A percentile compares a stretch with the other conserved stretches of the same genome.
Evolutionary conservation across 352 stramenopile genomes (phyloP).

Genomic region (Globisporangium sylvaticum): DNA sequence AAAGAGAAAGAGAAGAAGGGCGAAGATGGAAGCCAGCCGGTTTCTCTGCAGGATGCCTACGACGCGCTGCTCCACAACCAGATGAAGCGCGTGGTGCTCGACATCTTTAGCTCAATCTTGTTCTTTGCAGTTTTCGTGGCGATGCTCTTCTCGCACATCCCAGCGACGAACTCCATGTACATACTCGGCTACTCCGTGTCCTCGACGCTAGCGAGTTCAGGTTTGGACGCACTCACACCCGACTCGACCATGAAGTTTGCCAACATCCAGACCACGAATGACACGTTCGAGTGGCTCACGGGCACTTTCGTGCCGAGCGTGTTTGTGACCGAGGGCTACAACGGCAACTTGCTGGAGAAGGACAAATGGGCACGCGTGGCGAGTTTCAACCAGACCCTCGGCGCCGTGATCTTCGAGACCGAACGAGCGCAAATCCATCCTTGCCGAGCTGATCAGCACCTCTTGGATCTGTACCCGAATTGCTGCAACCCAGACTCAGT

Average conservation of each 20-base stretch:
- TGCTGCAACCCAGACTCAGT: conserved; percentile 37
- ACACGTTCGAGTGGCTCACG: conserved; percentile 46
- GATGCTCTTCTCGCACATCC: conserved; percentile 47
- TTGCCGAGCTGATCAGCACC: conserved; percentile 28
- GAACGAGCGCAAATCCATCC: conserved; percentile 16
- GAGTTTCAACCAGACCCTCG: conserved; percentile 34
- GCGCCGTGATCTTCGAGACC: conserved; percentile 31
- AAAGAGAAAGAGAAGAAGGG: not conserved
- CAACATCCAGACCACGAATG: conserved; percentile 32
- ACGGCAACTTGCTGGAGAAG: conserved; percentile 26
- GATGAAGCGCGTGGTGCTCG: conserved; percentile 25
- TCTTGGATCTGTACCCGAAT: conserved; percentile 34
- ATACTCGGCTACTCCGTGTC: conserved; percentile 30
- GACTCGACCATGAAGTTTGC: conserved; percentile 44
- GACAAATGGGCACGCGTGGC: conserved; percentile 27
- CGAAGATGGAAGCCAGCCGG: not conserved
- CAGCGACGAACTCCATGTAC: conserved; percentile 26
- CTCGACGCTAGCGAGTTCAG: conserved; percentile 30
- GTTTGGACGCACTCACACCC: conserved; percentile 39
- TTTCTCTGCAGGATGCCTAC: conserved; percentile 25
- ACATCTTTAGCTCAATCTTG: conserved; percentile 26
- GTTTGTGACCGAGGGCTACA: conserved; percentile 54
- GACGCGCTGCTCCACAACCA: conserved; percentile 29
- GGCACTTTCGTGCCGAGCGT: conserved; percentile 35
- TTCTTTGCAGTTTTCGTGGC: conserved; percentile 23